Evolutionary conservation across 129 eudicot genomes (phyloP), one percentile per base, ranked within the genome.

Genomic region (Helianthus tuberosus): DNA sequence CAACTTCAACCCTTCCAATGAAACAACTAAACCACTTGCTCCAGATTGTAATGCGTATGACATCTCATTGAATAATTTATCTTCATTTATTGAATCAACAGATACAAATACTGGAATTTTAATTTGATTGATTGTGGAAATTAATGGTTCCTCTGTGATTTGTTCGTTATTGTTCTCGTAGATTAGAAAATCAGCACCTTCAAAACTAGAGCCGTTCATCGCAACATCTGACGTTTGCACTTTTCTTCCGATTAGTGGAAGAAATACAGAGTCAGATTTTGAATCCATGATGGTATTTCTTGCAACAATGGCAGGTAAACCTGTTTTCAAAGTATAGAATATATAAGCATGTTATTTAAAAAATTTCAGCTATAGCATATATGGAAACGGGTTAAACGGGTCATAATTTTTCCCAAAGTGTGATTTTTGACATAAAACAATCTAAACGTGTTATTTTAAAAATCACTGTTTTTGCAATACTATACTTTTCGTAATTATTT

Each of bases 221-320:
- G 93, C 90, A 75, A 97, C 86, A 41, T 77, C 73, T 25, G 77
- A 64, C 49, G 80, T 81, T 80, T 88, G 93, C 77, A 94, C 97
- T 62, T 64, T 81, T 80, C 96, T 94, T 72, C 88, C 98, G 3
- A 94, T 86, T 78, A 94, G 58, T 51, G 98, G 98, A 74, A 94
- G 98, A 74, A 88, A 74, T 17, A 88, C 87, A 1, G 97, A 86
- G 64, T 88, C 91, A 59, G 89, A 83, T 76, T 68, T 94, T 46
- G 97, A 76, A 82, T 83, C 96, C 80, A 78, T 85, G 79, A 94
- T 86, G 27, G 88, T 90, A 69, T 84, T 94, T 74, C 98, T 90
- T 29, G 98, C 98, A 67, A 94, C 97, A 66, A 94, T 90, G 51
- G 97, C 85, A 60, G 98, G 98, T 80, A 94, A 86, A 73, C 98